Base-by-base conservation (phyloP, 1,284 basidiomycete species). In the Rhodotorula mucilaginosa region DNA sequence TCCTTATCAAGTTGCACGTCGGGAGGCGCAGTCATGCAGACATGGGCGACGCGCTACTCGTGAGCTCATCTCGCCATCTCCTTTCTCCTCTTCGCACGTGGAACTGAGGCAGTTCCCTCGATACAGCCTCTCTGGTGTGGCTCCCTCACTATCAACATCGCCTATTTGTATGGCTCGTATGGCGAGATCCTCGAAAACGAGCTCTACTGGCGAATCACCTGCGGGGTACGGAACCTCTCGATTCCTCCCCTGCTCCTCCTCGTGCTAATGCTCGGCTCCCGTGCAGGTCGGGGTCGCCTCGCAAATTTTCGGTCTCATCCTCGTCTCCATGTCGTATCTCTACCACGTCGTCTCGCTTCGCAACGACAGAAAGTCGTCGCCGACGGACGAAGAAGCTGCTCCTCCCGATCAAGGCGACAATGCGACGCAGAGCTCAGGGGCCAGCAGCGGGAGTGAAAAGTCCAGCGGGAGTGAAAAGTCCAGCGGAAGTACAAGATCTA, bases 331-430 rank as follows among this genome's bases (percentile, higher is more conserved):
- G 15, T 31, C 26, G 3, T 4, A 23, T 16, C 12, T 54, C 29
- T 34, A 39, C 21, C 67, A 68, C 57, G 64, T 68, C 49, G 44
- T 68, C 16, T 51, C 44, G 39, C 57, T 64, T 29, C 23, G 16
- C 3, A 57, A 68, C 31, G 26, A 3, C 54, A 56, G 18, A 16
- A 13, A 56, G 1, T 16, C 26, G 13, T 15, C 54, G 54, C 57
- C 48, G 26, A 2, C 59, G 6, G 57, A 58, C 19, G 26, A 64
- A 6, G 21, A n/a, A 44, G 39, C 52, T 21, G 48, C 57, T n/a
- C 52, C 3, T 49, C 15, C 12, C 12, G 7, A 15, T 23, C 12
- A 19, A 5, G 34, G 13, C 12, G 21, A 26, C 39, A 13, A 6
- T 15, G 58, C 21, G 23, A 13, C 23, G 15, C 39, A 15, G 2